Evolutionary conservation across 1,284 basidiomycete genomes (phyloP).

Genomic region (Crocinoboletus sp.): DNA sequence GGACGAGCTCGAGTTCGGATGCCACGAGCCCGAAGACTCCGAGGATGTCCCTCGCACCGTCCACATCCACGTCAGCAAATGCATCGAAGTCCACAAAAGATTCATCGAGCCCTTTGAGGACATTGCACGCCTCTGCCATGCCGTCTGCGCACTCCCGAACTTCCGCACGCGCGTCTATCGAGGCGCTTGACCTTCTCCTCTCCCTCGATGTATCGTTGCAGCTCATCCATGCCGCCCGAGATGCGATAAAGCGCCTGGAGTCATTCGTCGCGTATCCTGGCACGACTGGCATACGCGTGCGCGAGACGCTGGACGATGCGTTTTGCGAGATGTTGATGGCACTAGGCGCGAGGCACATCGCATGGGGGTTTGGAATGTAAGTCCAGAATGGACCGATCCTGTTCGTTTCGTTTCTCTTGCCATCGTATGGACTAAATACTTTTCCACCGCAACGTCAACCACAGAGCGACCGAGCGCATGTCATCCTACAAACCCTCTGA

Average conservation of each 20-base stretch:
- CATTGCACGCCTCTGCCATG: background rate
- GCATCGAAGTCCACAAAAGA: constrained; percentile 4
- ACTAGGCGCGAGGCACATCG: constrained; percentile 77
- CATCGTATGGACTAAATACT: background rate
- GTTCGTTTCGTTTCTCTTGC: background rate
- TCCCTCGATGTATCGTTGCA: constrained; percentile 91
- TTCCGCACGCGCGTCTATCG: background rate
- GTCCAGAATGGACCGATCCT: constrained; percentile 22
- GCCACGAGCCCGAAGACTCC: background rate
- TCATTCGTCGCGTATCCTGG: constrained; percentile 87
- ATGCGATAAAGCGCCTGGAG: constrained; percentile 88
- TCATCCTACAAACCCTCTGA: constrained; percentile 82
- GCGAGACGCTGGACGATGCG: constrained; percentile 89
- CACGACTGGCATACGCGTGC: constrained; percentile 73
- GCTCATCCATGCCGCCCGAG: constrained; percentile 89
- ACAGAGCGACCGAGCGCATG: constrained; percentile 83
- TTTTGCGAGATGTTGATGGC: constrained; percentile 83
- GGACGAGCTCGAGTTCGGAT: background rate
- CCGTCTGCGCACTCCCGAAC: background rate
- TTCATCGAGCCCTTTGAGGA: background rate
- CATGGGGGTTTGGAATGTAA: constrained; percentile 80
- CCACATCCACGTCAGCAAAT: background rate
- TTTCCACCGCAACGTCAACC: background rate
- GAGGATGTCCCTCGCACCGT: background rate
- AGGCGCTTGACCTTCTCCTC: constrained; percentile 76